Conservation (phyloP, 768 basidiomycete genomes). For the Lactarius hatsudake region DNA sequence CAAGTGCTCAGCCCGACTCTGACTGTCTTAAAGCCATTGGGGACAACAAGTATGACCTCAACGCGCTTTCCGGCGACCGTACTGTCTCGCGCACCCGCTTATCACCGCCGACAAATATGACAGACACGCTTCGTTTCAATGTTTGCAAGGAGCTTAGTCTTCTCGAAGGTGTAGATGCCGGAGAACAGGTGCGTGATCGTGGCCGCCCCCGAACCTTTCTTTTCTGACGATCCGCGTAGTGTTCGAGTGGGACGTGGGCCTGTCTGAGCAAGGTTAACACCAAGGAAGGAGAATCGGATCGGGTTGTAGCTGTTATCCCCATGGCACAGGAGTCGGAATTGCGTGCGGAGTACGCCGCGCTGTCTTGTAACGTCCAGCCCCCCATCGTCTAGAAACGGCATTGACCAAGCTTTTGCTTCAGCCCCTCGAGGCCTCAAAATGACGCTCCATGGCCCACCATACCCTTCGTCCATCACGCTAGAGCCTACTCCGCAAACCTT, state of each 20-base stretch:
- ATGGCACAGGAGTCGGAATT: conserved; percentile 46
- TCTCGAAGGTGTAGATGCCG: conserved; percentile 44
- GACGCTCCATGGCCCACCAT: conserved; percentile 56
- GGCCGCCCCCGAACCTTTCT: not conserved
- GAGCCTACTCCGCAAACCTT: conserved; percentile 54
- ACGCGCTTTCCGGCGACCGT: conserved; percentile 50
- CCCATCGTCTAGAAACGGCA: not conserved
- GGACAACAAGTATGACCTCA: conserved; percentile 58
- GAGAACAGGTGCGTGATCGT: conserved; percentile 62
- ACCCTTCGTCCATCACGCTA: conserved; percentile 49
- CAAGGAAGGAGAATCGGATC: conserved; percentile 52
- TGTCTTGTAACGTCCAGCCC: conserved; percentile 41
- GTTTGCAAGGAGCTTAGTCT: conserved; percentile 59
- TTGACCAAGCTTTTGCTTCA: conserved; percentile 27
- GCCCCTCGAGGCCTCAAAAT: conserved; percentile 57
- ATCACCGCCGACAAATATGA: conserved; percentile 60
- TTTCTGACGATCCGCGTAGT: conserved; percentile 42
- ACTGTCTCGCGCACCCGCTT: conserved; percentile 49
- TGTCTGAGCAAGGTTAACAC: conserved; percentile 69
- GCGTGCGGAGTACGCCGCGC: conserved; percentile 30
- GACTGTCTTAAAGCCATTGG: conserved; percentile 50
- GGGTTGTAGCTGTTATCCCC: conserved; percentile 75
- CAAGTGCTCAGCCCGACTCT: conserved; percentile 23
- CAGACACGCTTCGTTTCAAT: conserved; percentile 62
- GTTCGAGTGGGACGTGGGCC: conserved; percentile 62